Conservation (phyloP, 2,329 filamentous ascomycete genomes). For the Colletotrichum tropicale region DNA sequence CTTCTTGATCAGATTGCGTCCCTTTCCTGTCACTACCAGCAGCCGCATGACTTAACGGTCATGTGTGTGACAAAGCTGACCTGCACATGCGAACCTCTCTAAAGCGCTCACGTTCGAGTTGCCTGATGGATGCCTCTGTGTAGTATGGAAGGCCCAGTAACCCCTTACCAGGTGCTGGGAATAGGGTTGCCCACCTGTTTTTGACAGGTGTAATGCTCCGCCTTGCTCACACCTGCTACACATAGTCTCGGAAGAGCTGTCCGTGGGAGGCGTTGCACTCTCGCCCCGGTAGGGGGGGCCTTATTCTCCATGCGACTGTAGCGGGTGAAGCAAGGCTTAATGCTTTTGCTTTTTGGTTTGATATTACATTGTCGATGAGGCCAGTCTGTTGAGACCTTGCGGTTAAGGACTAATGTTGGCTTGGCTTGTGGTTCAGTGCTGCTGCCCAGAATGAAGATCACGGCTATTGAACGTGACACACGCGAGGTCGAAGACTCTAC, state of each 20-base stretch:
- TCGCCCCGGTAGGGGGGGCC: not conserved
- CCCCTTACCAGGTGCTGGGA: not conserved
- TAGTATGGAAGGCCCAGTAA: not conserved
- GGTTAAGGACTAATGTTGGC: too few relatives aligned
- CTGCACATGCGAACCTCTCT: not conserved
- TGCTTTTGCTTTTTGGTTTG: not conserved
- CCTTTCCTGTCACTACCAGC: not conserved
- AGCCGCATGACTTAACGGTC: not conserved
- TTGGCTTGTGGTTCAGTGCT: too few relatives aligned
- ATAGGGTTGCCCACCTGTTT: not conserved
- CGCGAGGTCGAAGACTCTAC: too few relatives aligned
- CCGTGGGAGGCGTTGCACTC: not conserved
- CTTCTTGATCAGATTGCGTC: not conserved
- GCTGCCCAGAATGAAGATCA: too few relatives aligned
- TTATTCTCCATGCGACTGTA: not conserved
- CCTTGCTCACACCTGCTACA: not conserved
- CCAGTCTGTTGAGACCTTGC: too few relatives aligned
- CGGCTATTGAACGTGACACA: too few relatives aligned
- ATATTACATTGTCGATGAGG: not conserved
- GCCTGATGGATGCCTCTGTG: not conserved
- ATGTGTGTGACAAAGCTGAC: not conserved
- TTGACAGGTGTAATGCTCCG: not conserved
- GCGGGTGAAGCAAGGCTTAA: not conserved
- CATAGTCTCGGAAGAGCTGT: not conserved
- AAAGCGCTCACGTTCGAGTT: not conserved